These are phyloP conservation scores for Dalbergia cultrata DNA, from an alignment of 306 rosid genomes.

Conservation along the genomic window DNA sequence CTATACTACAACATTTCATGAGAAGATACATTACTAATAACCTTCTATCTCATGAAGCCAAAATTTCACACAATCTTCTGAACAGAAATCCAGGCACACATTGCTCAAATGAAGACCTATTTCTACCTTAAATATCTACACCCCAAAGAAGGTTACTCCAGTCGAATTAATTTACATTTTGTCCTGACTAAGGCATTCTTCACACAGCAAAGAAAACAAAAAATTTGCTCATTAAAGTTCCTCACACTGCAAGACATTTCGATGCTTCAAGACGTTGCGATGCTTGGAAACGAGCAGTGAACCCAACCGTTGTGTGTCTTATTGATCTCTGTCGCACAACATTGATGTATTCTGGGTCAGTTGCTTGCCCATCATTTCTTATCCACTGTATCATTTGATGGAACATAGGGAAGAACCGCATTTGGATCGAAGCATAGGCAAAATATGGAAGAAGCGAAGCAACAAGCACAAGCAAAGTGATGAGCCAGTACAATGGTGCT, in stretches of 20 bases:
- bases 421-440: constrained; percentile 67
- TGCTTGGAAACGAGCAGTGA: constrained; percentile 80
- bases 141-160: constrained; percentile 27
- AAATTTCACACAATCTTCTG: not conserved
- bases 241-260: constrained; percentile 40
- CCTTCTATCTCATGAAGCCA: constrained; percentile 4
- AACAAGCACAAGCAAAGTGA: constrained; percentile 67
- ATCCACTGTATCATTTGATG: constrained; percentile 94
- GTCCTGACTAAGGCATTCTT: not conserved
- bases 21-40: constrained; percentile 12
- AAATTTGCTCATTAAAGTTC: constrained; percentile 11
- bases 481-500: constrained; percentile 79
- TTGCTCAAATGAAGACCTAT: constrained; percentile 21
- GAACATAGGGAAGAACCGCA: constrained; percentile 82
- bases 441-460: constrained; percentile 80
- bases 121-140: constrained; percentile 47
- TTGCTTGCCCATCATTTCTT: constrained; percentile 63
- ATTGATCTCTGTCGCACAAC: constrained; percentile 81
- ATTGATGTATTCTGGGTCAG: constrained; percentile 71
- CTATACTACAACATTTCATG: too few relatives aligned
- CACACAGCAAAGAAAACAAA: constrained; percentile 9
- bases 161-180: constrained; percentile 43
- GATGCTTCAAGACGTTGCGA: constrained; percentile 44
- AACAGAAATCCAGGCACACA: constrained; percentile 6
- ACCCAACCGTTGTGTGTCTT: constrained; percentile 74